Base-by-base conservation (phyloP, 805 yeast species). In the Peterozyma xylosa region DNA sequence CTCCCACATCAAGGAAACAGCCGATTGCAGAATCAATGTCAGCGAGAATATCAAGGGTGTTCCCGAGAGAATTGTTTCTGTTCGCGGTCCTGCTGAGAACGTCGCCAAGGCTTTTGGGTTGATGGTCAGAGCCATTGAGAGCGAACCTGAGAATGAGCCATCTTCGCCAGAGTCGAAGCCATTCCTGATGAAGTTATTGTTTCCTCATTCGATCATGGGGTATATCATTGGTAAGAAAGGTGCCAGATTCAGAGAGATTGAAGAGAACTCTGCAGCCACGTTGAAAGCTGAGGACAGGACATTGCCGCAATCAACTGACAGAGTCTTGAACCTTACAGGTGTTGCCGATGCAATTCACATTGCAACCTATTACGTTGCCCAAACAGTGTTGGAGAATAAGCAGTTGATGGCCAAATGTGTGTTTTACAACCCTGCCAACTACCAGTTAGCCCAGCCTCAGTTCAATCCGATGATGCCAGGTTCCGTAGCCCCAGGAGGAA, bases 341-440 rank as follows among this genome's bases (percentile, higher is more conserved):
- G 91, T 85, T 11, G 88, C 89, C 1, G 95, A 87, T 63, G 89
- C 96, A 2, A 76, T 88, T 36, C 95, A 86, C 56, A 85, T 86
- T 52, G 96, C 96, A 9, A 69, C 80, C 0, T 86, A 82, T 60
- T 83, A 82, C 57, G 71, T 85, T 45, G 80, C 85, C 1, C 84
- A 80, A 58, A 82, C 85, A 3, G 70, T 82, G 43, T 57, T 79
- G 42, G 82, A 79, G 50, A 82, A 80, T 55, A 73, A 74, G 48
- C 78, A 73, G 48, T 72, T 76, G 50, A 73, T 75, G 53, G 63
- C 72, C n/a, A 80, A 80, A 53, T 67, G 73, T 37, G 64, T 76
- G 9, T 76, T 66, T 54, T 80, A 80, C 56, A 76, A 78, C 52
- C 87, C 89, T 5, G 74, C 76, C 3, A 74, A 62, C 42, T 58